These are phyloP conservation scores for Anisodus tanguticus DNA, from an alignment of 257 asterid genomes.

Conservation along the genomic window DNA sequence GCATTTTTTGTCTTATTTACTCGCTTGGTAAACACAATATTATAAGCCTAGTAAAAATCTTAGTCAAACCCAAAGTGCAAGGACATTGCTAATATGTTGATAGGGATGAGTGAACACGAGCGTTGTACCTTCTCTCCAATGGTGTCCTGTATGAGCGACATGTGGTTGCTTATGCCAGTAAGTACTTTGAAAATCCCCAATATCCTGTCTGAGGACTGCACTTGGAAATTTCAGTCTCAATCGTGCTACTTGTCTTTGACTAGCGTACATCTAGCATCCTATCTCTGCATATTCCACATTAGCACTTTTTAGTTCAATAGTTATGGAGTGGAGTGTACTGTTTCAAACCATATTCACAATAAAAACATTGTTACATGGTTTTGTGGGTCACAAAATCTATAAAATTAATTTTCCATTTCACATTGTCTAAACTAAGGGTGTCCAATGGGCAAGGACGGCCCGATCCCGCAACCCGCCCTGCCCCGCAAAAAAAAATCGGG, in stretches of 20 bases:
- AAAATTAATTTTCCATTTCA: not conserved
- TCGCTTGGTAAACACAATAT: no score
- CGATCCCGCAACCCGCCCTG: no score
- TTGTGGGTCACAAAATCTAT: not conserved
- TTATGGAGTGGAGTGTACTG: not conserved
- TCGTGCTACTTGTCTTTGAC: constrained; percentile 76
- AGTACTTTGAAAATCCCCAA: constrained; percentile 80
- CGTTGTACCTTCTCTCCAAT: constrained; percentile 79
- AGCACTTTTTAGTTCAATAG: constrained; percentile 17
- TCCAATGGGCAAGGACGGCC: no score
- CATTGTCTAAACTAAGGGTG: not conserved
- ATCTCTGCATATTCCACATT: constrained; percentile 57
- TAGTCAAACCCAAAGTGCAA: not conserved
- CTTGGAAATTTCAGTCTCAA: constrained; percentile 60
- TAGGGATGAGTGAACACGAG: not conserved
- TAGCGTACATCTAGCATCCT: constrained; percentile 91
- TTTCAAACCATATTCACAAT: not conserved
- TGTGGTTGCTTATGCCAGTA: constrained; percentile 68
- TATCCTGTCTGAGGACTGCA: constrained; percentile 70
- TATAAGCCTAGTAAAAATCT: no score
- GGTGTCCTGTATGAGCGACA: constrained; percentile 78
- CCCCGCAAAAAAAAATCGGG: no score
- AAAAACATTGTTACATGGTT: not conserved
- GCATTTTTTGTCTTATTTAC: no score
- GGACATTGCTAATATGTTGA: not conserved